These are phyloP conservation scores for Kodamaea kakaduensis DNA, from an alignment of 805 yeast genomes.

Conservation along the genomic window DNA sequence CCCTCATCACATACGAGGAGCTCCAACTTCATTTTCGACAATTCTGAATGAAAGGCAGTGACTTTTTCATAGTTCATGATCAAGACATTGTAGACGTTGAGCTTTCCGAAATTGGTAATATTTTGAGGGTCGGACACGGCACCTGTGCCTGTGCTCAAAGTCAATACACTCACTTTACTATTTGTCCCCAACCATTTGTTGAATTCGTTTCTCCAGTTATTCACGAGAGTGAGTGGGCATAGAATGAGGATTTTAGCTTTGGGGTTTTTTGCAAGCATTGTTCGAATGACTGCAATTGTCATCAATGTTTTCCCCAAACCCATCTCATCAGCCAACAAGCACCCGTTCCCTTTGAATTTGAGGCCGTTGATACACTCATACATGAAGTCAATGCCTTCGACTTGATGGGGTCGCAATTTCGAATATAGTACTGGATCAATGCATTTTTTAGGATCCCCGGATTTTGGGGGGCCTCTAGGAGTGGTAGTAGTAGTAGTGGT, in stretches of 20 bases:
- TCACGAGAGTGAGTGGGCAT: slow-evolving; percentile 86
- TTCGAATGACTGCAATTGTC: slow-evolving; percentile 82
- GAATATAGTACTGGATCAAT: slow-evolving; percentile 56
- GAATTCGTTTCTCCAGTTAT: slow-evolving; percentile 87
- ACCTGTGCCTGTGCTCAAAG: slow-evolving; percentile 48
- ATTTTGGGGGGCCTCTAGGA: no score
- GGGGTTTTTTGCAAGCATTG: slow-evolving; percentile 48
- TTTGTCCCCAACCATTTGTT: slow-evolving; percentile 77
- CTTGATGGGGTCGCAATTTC: slow-evolving; percentile 76
- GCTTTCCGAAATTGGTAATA: slow-evolving; percentile 56
- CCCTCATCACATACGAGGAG: slow-evolving; percentile 92
- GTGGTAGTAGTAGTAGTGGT: no score
- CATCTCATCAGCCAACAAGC: slow-evolving; percentile 94
- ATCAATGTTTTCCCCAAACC: slow-evolving; percentile 85
- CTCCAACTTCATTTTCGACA: slow-evolving; percentile 51
- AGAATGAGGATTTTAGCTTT: slow-evolving; percentile 66
- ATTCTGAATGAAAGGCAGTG: slow-evolving; percentile 47
- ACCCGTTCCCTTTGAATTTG: slow-evolving; percentile 55
- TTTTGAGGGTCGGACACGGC: slow-evolving; percentile 53
- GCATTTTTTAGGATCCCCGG: no score
- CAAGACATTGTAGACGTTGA: slow-evolving; percentile 75
- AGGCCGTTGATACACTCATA: slow-evolving; percentile 80
- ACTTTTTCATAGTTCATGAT: slow-evolving; percentile 87
- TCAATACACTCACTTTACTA: slow-evolving; percentile 58
- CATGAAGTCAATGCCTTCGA: slow-evolving; percentile 76